Conservation (phyloP, 805 yeast genomes). For the Saccharomycopsis oosterbeekiorum region DNA sequence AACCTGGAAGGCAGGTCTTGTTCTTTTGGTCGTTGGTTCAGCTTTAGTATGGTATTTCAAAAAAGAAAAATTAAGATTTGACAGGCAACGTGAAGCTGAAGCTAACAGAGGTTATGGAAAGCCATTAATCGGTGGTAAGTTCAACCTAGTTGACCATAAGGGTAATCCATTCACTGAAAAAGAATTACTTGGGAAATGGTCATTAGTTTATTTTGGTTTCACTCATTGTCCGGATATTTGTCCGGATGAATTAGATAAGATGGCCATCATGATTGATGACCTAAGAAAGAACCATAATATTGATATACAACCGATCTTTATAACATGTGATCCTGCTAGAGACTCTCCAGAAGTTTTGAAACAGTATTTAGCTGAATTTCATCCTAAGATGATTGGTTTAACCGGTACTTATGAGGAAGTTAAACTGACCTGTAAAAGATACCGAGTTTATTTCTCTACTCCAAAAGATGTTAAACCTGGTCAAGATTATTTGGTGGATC, state of each 20-base stretch:
- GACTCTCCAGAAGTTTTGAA: conserved; percentile 81
- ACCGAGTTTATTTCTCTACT: conserved; percentile 93
- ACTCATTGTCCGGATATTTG: conserved; percentile 98
- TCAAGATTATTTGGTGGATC: conserved; percentile 93
- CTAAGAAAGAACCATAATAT: conserved; percentile 47
- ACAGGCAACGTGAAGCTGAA: conserved; percentile 70
- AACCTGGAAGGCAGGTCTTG: conserved; percentile 72
- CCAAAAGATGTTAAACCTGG: conserved; percentile 92
- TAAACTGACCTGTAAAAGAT: conserved; percentile 77
- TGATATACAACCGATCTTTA: conserved; percentile 73
- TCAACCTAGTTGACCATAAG: conserved; percentile 58
- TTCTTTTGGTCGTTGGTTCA: conserved; percentile 63
- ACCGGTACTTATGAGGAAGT: conserved; percentile 86
- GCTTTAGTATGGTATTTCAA: conserved; percentile 62
- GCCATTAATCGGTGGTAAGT: conserved; percentile 89
- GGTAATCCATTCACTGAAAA: conserved; percentile 70
- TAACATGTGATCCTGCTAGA: conserved; percentile 95
- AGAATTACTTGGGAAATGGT: conserved; percentile 67
- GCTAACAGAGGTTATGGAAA: conserved; percentile 82
- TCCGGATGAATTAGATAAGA: conserved; percentile 93
- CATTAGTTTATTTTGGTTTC: conserved; percentile 89
- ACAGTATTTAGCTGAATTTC: conserved; percentile 81
- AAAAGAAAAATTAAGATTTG: conserved; percentile 65
- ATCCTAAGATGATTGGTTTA: conserved; percentile 78
- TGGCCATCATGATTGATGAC: conserved; percentile 56